Evolutionary conservation across 1,139 yeast genomes (phyloP), one percentile per base, ranked within the genome.

Genomic region (Hyphopichia wangnamkhiaoensis): DNA sequence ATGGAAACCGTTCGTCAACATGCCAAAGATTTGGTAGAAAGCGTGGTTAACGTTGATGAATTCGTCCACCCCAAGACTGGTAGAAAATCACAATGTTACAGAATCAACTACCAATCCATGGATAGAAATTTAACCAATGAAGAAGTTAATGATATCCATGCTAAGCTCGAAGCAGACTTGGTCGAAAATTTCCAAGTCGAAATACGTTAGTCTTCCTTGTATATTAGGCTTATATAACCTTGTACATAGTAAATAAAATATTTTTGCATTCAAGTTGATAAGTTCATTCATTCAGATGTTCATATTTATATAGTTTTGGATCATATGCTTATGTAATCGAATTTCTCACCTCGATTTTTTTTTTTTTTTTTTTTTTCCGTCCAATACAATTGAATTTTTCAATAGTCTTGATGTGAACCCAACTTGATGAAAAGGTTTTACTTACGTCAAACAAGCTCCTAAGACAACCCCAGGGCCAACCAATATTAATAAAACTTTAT

Each of bases 81-180:
- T 3, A 79, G 73, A 49, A 78, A 68, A 46, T 85, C 95, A 8
- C 86, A 87, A 54, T 90, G 97, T 64, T 93, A 88, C 72, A 74
- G 98, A 53, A 78, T 93, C 41, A 84, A 85, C 57, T 93, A 90
- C 64, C 98, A 93, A 64, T 86, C 96, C 1, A 91, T 94, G 98
- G 98, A 93, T 54, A 76, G 96, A 55, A 85, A 84, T 44, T 71
- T 93, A 49, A 89, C 95, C 25, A 87, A 86, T 57, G 80, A 76
- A 1, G 97, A 90, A 58, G 76, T 91, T 43, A 90, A 90, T 56
- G 68, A 57, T 1, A 67, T 88, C 37, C 96, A 91, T 55, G 74
- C 74, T 6, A 59, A 68, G 35, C 88, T 90, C 15, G 80, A 86
- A 49, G 49, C 61, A 1, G 77, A 76, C 25, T 71, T 90, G 51